phyloP scores from a whole-genome alignment of 805 yeast species.

The Suhomyces faveliae region DNA sequence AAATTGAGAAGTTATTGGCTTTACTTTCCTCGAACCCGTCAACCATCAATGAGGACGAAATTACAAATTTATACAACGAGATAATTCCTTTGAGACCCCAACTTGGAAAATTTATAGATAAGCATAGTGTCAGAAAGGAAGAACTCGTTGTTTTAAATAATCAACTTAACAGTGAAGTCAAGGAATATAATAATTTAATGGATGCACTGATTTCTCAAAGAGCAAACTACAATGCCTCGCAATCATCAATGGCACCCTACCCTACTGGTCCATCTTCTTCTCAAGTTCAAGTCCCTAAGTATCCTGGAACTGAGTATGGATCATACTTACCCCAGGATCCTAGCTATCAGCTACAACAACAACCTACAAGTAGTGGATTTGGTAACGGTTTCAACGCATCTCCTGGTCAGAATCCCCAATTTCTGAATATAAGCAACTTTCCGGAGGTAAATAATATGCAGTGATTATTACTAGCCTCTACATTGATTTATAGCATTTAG shows the following conservation, averaged over 20 bases:
- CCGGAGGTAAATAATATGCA: constrained; percentile 26
- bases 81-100: constrained; percentile 72
- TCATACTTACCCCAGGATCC: not conserved
- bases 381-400: constrained; percentile 26
- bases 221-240: constrained; percentile 1
- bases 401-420: constrained; percentile 13
- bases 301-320: not conserved
- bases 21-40: constrained; percentile 42
- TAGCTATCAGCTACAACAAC: constrained; percentile 16
- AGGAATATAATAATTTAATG: constrained; percentile 65
- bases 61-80: constrained; percentile 70
- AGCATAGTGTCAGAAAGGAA: constrained; percentile 72
- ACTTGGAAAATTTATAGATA: constrained; percentile 71
- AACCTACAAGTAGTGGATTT: constrained; percentile 42
- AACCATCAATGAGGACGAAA: constrained; percentile 54
- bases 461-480: not conserved
- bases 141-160: constrained; percentile 72
- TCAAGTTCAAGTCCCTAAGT: not conserved
- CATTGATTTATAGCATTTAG: not conserved
- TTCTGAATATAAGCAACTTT: constrained; percentile 28
- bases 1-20: constrained; percentile 69
- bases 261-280: constrained; percentile 4
- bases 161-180: constrained; percentile 67
- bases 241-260: constrained; percentile 5
- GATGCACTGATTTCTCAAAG: constrained; percentile 36